Base-by-base conservation (phyloP, 345 rosid species). In the Anastatica hierochuntica region DNA sequence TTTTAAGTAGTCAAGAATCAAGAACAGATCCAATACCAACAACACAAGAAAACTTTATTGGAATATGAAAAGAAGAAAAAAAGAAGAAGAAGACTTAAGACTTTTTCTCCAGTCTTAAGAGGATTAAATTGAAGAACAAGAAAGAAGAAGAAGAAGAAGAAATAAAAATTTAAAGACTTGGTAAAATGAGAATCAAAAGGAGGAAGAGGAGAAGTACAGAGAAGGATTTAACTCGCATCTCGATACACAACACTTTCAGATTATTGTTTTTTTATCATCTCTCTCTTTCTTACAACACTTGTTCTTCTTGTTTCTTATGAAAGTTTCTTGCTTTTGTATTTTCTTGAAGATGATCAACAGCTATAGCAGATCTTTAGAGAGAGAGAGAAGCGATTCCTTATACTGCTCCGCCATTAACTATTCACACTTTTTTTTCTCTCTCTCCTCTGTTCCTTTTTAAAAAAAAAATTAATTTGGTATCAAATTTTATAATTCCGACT, bases 221-320 rank as follows among this genome's bases (percentile, higher is more conserved):
- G 86, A 75, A 76, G 74, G 77, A 77, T 43, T 56, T 61, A 36
- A 72, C 89, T 74, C 83, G 81, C 94, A 76, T 77, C 81, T 80
- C 88, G n/a, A 69, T 24, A 24, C 27, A 69, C 47, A 12, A 42
- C 46, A n/a, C 69, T 21, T 7, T 46, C 24, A 24, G 27, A 7
- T 24, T 24, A n/a, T 24, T 24, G 27, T 24, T 24, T 24, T 0
- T 4, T 24, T 24, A 24, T 21, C 24, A 2, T 5, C 5, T 21
- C 24, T 21, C 24, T 21, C 2, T 5, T 21, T 21, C n/a, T n/a
- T n/a, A 2, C 24, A 21, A 21, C 24, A 21, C 64, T 68, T 27
- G 50, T 44, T 23, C 33, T 33, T 16, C 27, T 11, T 39, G 29
- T 27, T 20, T 36, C 13, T n/a, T n/a, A n/a, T n/a, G n/a, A n/a